Conservation (phyloP, 75 land plant genomes). For the Cupressus sempervirens region DNA sequence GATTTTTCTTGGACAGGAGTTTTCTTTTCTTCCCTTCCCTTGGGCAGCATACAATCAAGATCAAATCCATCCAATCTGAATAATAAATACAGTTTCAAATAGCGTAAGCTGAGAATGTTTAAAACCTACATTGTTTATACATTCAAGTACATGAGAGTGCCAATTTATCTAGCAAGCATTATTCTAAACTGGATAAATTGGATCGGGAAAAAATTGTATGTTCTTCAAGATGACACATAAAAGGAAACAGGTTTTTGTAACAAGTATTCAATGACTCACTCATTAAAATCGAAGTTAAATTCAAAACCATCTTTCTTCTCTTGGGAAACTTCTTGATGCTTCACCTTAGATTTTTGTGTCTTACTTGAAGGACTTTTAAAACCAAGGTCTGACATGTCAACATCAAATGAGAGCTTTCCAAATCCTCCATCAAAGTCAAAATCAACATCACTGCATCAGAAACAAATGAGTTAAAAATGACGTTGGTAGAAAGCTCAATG, state of each 20-base stretch:
- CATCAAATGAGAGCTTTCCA: constrained; percentile 7
- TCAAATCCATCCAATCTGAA: constrained; percentile 9
- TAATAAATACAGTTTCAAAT: not conserved
- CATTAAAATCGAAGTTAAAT: constrained; percentile 14
- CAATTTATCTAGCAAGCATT: not conserved
- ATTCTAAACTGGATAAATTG: not conserved
- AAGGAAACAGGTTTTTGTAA: not conserved
- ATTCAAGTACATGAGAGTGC: not conserved
- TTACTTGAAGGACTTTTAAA: constrained; percentile 6
- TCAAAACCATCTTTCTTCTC: constrained; percentile 9
- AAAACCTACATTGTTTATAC: not conserved
- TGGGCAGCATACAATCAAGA: constrained; percentile 8
- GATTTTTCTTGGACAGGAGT: not conserved
- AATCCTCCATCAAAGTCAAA: constrained; percentile 23
- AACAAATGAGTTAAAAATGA: not conserved
- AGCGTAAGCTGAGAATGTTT: not conserved
- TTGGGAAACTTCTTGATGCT: constrained; percentile 11
- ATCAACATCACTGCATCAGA: constrained; percentile 11
- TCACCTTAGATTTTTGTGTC: not conserved
- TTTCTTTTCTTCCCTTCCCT: not conserved
- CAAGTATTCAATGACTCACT: constrained; percentile 7
- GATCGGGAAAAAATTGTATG: not conserved
- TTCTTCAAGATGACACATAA: not conserved
- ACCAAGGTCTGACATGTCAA: constrained; percentile 22
- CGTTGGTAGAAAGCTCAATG: not conserved